These are phyloP conservation scores for Candida gorgasii DNA, from an alignment of 805 yeast genomes.

Conservation along the genomic window DNA sequence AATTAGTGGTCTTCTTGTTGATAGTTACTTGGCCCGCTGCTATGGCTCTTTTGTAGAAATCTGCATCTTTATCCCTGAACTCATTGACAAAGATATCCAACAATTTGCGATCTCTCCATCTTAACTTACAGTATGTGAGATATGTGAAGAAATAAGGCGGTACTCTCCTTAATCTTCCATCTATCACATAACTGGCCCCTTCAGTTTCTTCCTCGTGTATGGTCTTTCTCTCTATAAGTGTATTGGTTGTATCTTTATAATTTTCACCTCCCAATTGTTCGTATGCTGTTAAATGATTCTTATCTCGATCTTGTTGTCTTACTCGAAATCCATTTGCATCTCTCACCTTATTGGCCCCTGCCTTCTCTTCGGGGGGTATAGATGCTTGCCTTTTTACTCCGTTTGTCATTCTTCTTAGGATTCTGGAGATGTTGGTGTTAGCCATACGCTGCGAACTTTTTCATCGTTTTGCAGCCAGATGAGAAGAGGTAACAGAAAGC, in stretches of 20 bases:
- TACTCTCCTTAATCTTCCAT: constrained; percentile 67
- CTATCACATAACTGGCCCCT: constrained; percentile 55
- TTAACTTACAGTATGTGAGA: constrained; percentile 81
- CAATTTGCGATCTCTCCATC: constrained; percentile 88
- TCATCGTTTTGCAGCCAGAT: background rate
- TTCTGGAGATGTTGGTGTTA: background rate
- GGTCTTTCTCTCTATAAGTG: constrained; percentile 29
- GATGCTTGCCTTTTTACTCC: constrained; percentile 19
- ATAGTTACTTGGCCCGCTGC: constrained; percentile 69
- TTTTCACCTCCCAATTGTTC: constrained; percentile 40
- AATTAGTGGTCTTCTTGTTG: constrained; percentile 62
- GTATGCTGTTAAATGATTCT: constrained; percentile 40
- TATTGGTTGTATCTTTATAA: constrained; percentile 20
- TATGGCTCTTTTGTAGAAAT: constrained; percentile 56
- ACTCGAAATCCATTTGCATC: constrained; percentile 52
- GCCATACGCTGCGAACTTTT: constrained; percentile 7
- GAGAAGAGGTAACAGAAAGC: too few species aligned
- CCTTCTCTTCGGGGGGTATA: constrained; percentile 12
- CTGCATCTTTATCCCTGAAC: constrained; percentile 74
- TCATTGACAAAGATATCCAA: constrained; percentile 81
- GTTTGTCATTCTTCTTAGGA: constrained; percentile 2
- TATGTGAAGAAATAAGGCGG: constrained; percentile 88
- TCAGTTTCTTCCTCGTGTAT: constrained; percentile 58
- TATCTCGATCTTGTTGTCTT: constrained; percentile 46
- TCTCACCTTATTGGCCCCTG: constrained; percentile 20